These are phyloP conservation scores for Escovopsis weberi DNA, from an alignment of 2,329 filamentous ascomycete genomes.

Conservation along the genomic window DNA sequence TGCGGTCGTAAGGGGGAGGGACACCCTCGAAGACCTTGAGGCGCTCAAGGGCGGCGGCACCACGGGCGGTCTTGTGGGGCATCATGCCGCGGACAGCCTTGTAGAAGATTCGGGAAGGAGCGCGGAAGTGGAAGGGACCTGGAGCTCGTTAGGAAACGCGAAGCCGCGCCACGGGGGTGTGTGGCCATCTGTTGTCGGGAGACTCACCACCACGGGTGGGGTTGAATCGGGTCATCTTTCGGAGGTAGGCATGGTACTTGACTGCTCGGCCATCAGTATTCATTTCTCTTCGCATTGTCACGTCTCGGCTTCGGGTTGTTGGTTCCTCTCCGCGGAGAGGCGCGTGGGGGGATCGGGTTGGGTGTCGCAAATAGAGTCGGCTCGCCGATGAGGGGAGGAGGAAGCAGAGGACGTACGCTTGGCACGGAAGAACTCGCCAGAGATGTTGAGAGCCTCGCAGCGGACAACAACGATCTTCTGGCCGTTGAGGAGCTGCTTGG, in stretches of 20 bases:
- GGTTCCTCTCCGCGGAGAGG: constrained; percentile 6
- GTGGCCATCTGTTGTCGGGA: constrained; percentile 2
- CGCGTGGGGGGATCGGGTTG: constrained; percentile 1
- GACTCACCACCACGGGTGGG: constrained; percentile 88
- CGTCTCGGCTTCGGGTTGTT: background rate
- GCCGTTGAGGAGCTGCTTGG: constrained; percentile 97
- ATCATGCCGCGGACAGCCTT: constrained; percentile 99
- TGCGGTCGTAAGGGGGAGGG: constrained; percentile 97
- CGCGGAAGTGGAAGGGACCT: constrained; percentile 99
- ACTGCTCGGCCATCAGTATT: constrained; percentile 52
- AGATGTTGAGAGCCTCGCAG: constrained; percentile 99
- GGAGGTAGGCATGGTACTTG: constrained; percentile 99
- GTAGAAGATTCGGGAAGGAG: constrained; percentile 99
- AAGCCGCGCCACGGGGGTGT: background rate
- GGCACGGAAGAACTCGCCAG: constrained; percentile 99
- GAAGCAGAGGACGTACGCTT: constrained; percentile 68
- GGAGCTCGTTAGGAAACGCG: constrained; percentile 12
- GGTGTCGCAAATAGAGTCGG: background rate
- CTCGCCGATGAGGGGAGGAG: background rate
- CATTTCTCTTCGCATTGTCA: background rate
- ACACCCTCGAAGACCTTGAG: constrained; percentile 99
- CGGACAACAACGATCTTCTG: constrained; percentile 99
- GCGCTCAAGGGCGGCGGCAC: constrained; percentile 90
- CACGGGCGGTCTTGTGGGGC: constrained; percentile 98
- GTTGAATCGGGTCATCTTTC: constrained; percentile 99